Conservation (phyloP, 148 eudicot genomes). For the Camellia sinensis region DNA sequence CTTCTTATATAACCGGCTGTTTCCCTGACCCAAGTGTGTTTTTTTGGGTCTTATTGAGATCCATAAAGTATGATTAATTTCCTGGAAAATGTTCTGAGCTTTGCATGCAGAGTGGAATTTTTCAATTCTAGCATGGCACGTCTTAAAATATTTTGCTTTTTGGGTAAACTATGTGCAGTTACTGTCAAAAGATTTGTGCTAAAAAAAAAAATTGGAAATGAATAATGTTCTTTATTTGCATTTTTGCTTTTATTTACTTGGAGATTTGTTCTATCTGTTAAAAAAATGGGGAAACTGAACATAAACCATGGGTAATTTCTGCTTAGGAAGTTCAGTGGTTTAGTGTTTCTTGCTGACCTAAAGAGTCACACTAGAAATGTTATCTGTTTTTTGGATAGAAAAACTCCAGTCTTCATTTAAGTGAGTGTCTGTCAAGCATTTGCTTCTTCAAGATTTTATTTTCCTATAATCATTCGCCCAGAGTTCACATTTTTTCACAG, state of each 20-base stretch:
- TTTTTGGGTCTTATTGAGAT: neutral
- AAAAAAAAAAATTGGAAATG: neutral
- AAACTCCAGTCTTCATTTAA: too few relatives aligned
- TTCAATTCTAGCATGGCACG: neutral
- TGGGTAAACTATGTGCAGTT: neutral
- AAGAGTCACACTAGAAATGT: too few relatives aligned
- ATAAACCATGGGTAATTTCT: too few relatives aligned
- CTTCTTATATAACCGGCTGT: conserved; percentile 65
- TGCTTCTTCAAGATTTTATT: too few relatives aligned
- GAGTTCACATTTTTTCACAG: too few relatives aligned
- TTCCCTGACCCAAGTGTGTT: conserved; percentile 32
- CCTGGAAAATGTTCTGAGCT: neutral
- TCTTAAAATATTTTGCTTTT: neutral
- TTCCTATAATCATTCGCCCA: too few relatives aligned
- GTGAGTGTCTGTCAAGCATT: too few relatives aligned
- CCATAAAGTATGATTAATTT: neutral
- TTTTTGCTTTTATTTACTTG: neutral
- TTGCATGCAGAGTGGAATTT: neutral
- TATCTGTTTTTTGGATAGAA: too few relatives aligned
- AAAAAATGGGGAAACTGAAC: neutral
- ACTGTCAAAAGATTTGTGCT: neutral
- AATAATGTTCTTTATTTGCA: too few relatives aligned
- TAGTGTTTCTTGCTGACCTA: too few relatives aligned
- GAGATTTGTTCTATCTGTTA: neutral
- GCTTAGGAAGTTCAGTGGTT: too few relatives aligned